Evolutionary conservation across 345 rosid genomes (phyloP).

Genomic region (Hevea brasiliensis): DNA sequence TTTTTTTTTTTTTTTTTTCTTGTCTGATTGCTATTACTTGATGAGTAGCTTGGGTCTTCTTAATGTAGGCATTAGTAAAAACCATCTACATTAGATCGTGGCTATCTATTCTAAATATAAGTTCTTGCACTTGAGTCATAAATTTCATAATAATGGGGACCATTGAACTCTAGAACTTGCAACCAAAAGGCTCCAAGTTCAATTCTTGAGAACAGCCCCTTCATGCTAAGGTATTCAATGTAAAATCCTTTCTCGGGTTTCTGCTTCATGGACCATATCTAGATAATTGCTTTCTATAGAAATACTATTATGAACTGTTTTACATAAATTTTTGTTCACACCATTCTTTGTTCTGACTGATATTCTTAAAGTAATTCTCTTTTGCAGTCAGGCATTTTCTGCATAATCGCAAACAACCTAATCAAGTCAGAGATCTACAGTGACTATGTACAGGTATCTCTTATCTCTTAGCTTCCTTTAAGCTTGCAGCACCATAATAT

Average conservation of each 20-base stretch:
- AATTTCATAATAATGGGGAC: not conserved
- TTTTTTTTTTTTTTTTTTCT: too few species aligned
- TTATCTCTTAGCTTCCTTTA: slow-evolving; percentile 9
- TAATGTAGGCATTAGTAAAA: not conserved
- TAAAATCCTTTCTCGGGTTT: not conserved
- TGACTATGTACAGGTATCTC: slow-evolving; percentile 73
- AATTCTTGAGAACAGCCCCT: not conserved
- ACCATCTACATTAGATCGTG: not conserved
- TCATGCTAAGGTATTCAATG: not conserved
- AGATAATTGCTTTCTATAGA: not conserved
- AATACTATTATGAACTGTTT: not conserved
- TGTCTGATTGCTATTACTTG: not conserved
- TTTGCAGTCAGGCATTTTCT: slow-evolving; percentile 64
- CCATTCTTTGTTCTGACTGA: slow-evolving; percentile 1
- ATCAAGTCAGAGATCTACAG: slow-evolving; percentile 67
- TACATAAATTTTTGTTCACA: not conserved
- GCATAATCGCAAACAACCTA: slow-evolving; percentile 58
- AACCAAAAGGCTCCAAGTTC: not conserved
- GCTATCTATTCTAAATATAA: not conserved
- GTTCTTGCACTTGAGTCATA: not conserved
- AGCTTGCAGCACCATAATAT: not conserved
- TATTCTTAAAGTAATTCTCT: not conserved
- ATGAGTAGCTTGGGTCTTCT: not conserved
- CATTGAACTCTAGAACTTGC: not conserved
- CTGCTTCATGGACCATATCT: too few species aligned